Evolutionary conservation across 2,329 filamentous ascomycete species (phyloP).

Genomic region (Ophiostoma pallidulum): DNA sequence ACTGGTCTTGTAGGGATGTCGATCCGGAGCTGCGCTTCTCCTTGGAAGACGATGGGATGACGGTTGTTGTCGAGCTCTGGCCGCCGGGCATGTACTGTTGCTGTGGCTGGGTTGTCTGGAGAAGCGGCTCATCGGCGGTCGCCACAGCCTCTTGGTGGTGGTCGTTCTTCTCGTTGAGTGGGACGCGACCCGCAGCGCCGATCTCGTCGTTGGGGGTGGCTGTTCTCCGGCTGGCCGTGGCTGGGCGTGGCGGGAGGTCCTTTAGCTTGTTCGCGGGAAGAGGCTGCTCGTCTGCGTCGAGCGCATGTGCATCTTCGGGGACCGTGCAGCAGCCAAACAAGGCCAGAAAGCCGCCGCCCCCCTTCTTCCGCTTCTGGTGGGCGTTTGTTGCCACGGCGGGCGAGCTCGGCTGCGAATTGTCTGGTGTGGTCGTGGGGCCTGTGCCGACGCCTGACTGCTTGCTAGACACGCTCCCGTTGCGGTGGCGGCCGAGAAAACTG

Average conservation of each 20-base stretch:
- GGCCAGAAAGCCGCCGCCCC: constrained; percentile 38
- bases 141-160: constrained; percentile 18
- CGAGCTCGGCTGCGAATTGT: constrained; percentile 42
- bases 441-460: constrained; percentile 48
- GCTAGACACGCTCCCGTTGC: constrained; percentile 60
- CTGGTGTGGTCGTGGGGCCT: constrained; percentile 40
- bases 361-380: constrained; percentile 43
- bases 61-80: constrained; percentile 15
- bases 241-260: constrained; percentile 44
- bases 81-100: constrained; percentile 16
- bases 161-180: constrained; percentile 41
- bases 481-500: constrained; percentile 52
- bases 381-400: constrained; percentile 35
- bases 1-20: constrained; percentile 36
- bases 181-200: constrained; percentile 29
- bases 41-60: constrained; percentile 26
- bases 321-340: constrained; percentile 60
- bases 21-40: constrained; percentile 38
- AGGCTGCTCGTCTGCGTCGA: constrained; percentile 45
- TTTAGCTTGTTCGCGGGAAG: constrained; percentile 47
- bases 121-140: constrained; percentile 8
- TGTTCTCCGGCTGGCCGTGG: constrained; percentile 45
- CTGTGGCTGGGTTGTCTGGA: constrained; percentile 12
- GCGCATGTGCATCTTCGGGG: constrained; percentile 47
- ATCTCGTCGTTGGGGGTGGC: constrained; percentile 43